phyloP scores from a whole-genome alignment of 495 filamentous ascomycete genomes.

The Tuber borchii region DNA sequence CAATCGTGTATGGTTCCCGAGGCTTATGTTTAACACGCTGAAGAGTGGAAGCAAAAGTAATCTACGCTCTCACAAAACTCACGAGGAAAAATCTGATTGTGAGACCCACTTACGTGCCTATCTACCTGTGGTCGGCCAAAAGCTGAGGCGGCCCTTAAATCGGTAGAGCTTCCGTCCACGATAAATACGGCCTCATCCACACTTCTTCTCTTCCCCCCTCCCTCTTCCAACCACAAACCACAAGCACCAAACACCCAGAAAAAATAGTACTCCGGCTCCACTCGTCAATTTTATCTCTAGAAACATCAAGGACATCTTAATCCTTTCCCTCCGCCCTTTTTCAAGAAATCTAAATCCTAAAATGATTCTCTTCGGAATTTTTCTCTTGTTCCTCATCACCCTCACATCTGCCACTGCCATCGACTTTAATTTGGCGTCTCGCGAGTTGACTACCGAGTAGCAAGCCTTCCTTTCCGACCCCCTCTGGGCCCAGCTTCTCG shows the following conservation, averaged over 20 bases:
- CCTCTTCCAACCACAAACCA: neutral
- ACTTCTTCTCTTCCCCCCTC: neutral
- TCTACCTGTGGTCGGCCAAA: neutral
- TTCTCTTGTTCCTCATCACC: no score
- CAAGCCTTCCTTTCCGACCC: no score
- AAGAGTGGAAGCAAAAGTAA: neutral
- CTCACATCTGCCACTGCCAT: no score
- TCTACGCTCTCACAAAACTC: neutral
- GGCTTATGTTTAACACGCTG: neutral
- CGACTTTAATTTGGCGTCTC: no score
- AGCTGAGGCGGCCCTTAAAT: neutral
- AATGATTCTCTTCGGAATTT: no score
- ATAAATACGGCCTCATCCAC: neutral
- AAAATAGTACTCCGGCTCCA: no score
- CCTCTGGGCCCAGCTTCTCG: no score
- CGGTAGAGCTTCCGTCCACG: neutral
- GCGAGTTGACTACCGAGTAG: no score
- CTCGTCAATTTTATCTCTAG: no score
- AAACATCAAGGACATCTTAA: no score
- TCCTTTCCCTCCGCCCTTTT: no score
- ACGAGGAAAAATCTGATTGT: neutral
- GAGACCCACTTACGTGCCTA: neutral
- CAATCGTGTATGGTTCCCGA: neutral
- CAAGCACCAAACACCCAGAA: neutral
- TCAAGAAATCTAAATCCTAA: no score